phyloP scores from a whole-genome alignment of 23 red algal species.

The Gracilaria vermiculophylla region DNA sequence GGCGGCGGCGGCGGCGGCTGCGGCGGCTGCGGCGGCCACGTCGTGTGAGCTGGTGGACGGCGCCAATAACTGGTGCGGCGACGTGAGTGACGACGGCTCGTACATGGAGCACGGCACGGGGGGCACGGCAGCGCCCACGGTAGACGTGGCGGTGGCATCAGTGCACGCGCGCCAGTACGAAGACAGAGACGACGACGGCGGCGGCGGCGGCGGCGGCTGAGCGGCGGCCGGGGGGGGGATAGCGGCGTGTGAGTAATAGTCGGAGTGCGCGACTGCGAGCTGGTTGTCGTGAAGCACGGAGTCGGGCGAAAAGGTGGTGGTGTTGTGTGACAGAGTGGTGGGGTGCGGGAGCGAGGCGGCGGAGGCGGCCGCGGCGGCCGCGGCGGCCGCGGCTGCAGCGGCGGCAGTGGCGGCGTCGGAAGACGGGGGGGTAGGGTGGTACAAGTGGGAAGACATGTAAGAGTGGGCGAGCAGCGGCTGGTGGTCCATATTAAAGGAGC shows the following conservation, averaged over 20 bases:
- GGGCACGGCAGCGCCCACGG: neutral
- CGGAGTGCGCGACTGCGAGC: neutral
- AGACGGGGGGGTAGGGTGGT: neutral
- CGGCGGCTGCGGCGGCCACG: neutral
- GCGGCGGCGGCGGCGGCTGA: too few relatives aligned
- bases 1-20: neutral
- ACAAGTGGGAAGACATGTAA: neutral
- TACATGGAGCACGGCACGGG: neutral
- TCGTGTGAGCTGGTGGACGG: neutral
- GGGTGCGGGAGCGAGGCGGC: neutral
- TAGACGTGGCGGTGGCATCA: neutral
- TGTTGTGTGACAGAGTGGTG: neutral
- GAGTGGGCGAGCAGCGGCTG: neutral
- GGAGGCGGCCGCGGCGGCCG: constrained; percentile 8
- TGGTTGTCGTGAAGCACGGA: constrained; percentile 19
- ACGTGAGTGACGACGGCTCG: neutral
- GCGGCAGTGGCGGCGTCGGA: constrained; percentile 2
- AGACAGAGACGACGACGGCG: too few relatives aligned
- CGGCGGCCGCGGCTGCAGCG: neutral
- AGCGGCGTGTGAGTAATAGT: neutral
- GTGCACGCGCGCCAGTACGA: constrained; percentile 8
- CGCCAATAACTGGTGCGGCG: neutral
- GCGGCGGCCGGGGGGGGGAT: neutral
- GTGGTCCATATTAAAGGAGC: constrained; percentile 13
- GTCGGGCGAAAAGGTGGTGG: constrained; percentile 17